Base-by-base conservation (phyloP, 2,329 filamentous ascomycete species). In the Monilinia laxa region DNA sequence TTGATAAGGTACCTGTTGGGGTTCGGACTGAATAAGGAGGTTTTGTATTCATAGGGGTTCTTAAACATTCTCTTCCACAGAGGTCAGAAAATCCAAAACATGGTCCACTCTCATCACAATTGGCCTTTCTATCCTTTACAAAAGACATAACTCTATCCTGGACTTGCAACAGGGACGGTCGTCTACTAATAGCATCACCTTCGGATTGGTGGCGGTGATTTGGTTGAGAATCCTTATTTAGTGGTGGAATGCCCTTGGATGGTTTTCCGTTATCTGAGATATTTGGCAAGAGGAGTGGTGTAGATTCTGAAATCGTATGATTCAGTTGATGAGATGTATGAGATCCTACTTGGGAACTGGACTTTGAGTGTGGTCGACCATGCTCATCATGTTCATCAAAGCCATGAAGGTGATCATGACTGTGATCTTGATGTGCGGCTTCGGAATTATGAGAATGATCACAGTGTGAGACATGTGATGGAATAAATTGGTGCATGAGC, bases 401-500 rank as follows among this genome's bases (percentile, higher is more conserved):
- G 9, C 40, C 49, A 18, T 56, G 25, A 2, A 40, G 4, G n/a
- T 55, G 40, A 31, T 28, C 18, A 9, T 66, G 49, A 51, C 73
- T 68, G 28, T 68, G 66, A n/a, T 75, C 73, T 31, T 71, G 68
- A 51, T 76, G 73, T 16, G 68, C 14, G 31, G 49, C 82, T 79
- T 87, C 87, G 16, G 85, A 82, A 73, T 49, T n/a, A 10, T 93
- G 90, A 55, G 83, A 85, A 74, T 93, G 90, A 70, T 92, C 90
- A 77, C 91, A 95, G 75, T 91, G 90, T 65, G 93, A 90, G 6
- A 93, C 88, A 72, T 92, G 89, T 23, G 90, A 91, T 9, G 91
- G 91, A 75, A 93, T 87, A 71, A 87, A 86, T 47, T 84, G 85
- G 74, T 95, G 91, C 66, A 93, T 80, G 35, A 92, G 76, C 60